A percentile compares a stretch with the other conserved stretches of the same genome.
Evolutionary conservation across 768 basidiomycete genomes (phyloP).

Genomic region (Cystofilobasidium macerans): DNA sequence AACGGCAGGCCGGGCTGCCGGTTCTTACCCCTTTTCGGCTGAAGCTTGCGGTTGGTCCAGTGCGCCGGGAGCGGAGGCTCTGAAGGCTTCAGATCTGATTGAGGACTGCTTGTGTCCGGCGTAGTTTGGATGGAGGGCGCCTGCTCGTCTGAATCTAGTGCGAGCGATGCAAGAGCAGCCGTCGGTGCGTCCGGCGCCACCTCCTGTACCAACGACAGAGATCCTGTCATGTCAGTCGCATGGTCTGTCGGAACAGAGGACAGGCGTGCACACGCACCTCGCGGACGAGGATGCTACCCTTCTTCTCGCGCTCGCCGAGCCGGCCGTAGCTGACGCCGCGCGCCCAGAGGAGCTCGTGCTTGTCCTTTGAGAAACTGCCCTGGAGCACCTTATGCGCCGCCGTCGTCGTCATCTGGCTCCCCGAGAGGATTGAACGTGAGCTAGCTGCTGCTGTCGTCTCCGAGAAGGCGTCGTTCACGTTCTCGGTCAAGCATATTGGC

Average conservation of each 20-base stretch:
- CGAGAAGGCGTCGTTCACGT: neutral
- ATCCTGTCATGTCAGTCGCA: neutral
- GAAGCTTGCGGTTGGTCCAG: conserved; percentile 29
- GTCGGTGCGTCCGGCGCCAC: too few relatives aligned
- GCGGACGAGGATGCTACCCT: conserved; percentile 74
- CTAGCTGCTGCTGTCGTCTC: neutral
- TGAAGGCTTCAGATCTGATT: too few relatives aligned
- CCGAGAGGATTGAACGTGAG: neutral
- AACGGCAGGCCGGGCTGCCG: neutral
- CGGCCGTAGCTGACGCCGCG: conserved; percentile 75
- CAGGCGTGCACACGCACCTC: conserved; percentile 40
- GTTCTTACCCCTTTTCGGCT: conserved; percentile 4
- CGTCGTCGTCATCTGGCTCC: conserved; percentile 9
- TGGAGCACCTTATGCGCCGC: conserved; percentile 36
- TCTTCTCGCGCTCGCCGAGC: conserved; percentile 58
- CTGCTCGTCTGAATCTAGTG: too few relatives aligned
- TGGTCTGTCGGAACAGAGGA: neutral
- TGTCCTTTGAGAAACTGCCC: conserved; percentile 81
- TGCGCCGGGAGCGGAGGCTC: neutral
- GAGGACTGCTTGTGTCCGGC: neutral
- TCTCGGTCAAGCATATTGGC: neutral
- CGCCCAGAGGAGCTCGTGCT: conserved; percentile 80
- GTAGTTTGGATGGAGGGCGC: neutral
- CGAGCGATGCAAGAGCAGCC: too few relatives aligned
- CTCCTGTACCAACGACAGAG: too few relatives aligned